Base-by-base conservation (phyloP, 768 basidiomycete species). In the Xerocomus spinulosus region DNA sequence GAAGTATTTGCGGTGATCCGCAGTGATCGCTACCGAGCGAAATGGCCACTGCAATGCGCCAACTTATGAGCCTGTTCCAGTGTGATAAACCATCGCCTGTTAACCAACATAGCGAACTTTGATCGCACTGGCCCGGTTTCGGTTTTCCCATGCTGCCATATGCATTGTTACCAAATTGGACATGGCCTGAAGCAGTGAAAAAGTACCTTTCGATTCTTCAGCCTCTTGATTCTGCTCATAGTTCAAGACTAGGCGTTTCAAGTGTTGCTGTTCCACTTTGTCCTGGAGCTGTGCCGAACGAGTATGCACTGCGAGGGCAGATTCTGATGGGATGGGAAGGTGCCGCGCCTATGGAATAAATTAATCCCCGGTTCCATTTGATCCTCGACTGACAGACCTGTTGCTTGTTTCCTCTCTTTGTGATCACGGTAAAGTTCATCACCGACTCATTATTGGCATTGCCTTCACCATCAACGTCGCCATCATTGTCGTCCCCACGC, bases 251-350 rank as follows among this genome's bases (percentile, higher is more conserved):
- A 98, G 77, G n/a, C 85, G 82, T 72, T 99, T 99, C 56, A 99
- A 72, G 52, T 97, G 91, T 66, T 98, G 92, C 57, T 98, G 95
- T 63, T 99, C 96, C 7, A 90, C 92, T 68, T 86, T 90, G 68
- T 94, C 92, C 63, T 93, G 92, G 52, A 90, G 72, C 61, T 97
- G 96, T 35, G 96, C 91, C 2, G 87, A 81, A 25, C 86, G 82
- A 2, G 93, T 94, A 59, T 96, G 92, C 42, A 93, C 76, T 1
- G 95, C 96, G 25, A 99, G 75, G 3, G 92, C 75, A 8, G 95
- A 92, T 55, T 81, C 85, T 8, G 89, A 73, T 9, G 96, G 96
- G 35, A 99, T 83, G 39, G 91, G 85, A 37, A 99, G 76, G 60
- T 90, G 82, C n/a, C 90, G 87, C 18, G 78, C 77, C 92, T 96